These are phyloP conservation scores for Tolypocladium tundrense DNA, from an alignment of 2,329 filamentous ascomycete genomes.

Conservation along the genomic window DNA sequence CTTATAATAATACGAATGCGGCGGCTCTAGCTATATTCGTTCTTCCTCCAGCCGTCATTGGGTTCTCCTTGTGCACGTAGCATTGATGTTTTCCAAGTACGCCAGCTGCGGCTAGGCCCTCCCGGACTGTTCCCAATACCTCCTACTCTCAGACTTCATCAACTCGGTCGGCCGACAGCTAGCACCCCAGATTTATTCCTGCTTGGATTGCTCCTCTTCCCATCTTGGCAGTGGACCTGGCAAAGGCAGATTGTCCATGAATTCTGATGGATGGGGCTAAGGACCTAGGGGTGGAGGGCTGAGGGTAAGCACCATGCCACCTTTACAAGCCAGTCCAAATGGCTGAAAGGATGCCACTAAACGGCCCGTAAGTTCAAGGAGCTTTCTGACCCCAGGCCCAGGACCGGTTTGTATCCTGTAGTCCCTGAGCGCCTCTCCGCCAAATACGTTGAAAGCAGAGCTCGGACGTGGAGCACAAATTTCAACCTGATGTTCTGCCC, in stretches of 20 bases:
- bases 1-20: not conserved
- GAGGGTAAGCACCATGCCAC: not conserved
- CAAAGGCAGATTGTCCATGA: not conserved
- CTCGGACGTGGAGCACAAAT: not conserved
- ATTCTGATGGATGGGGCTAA: not conserved
- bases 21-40: not conserved
- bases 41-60: not conserved
- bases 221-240: not conserved
- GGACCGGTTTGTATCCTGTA: not conserved
- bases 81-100: not conserved
- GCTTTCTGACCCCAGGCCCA: not conserved
- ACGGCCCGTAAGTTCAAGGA: too few relatives aligned
- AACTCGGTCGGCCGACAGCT: not conserved
- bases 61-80: not conserved
- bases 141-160: not conserved
- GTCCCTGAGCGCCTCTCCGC: not conserved
- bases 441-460: not conserved
- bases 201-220: not conserved
- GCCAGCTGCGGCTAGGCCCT: not conserved
- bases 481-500: not conserved
- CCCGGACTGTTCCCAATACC: too few relatives aligned
- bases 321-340: not conserved
- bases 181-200: not conserved
- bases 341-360: not conserved
- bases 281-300: not conserved